Evolutionary conservation across 768 basidiomycete genomes (phyloP), one percentile per base, ranked within the genome.

Genomic region (Podaxis sp.): DNA sequence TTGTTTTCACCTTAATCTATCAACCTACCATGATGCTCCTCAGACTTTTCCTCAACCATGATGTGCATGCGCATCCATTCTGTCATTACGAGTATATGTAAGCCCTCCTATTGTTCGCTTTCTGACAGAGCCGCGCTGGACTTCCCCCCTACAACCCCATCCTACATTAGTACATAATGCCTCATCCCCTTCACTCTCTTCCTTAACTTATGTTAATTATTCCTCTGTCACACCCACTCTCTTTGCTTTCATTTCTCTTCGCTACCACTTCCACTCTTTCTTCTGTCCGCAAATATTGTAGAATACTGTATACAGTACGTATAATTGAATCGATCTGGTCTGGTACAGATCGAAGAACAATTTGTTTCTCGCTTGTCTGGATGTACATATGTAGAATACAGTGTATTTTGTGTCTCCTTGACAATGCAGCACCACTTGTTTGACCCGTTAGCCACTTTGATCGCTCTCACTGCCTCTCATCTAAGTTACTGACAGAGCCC

Each of bases 81-180:
- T 63, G 61, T 63, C 63, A 64, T 26, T 64, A 59, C 53, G 53
- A 48, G 42, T 67, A 61, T 59, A 61, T 64, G 57, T 65, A 57
- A 64, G 28, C 40, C 52, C 13, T 13, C 28, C 49, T 30, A 4
- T 12, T 8, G 8, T 55, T 57, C 39, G 22, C 22, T 53, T 52
- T 8, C 51, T 39, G 63, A 52, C 54, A 36, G 36, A 33, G 44
- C 7, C 33, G 54, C 61, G 55, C 54, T 52, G 55, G 61, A 51
- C 42, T 54, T 46, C 36, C 19, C 19, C 30, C 28, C 46, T 40
- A 57, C 51, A 64, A 62, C 59, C 24, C 30, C 53, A 63, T 30
- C 36, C 55, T 54, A 33, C 17, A 8, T 52, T 55, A 44, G 40
- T 54, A 17, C 52, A 52, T 53, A 17, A 49, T 57, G 39, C 19